Base-by-base conservation (phyloP, 306 rosid genomes). In the Cucumis cinereus region DNA sequence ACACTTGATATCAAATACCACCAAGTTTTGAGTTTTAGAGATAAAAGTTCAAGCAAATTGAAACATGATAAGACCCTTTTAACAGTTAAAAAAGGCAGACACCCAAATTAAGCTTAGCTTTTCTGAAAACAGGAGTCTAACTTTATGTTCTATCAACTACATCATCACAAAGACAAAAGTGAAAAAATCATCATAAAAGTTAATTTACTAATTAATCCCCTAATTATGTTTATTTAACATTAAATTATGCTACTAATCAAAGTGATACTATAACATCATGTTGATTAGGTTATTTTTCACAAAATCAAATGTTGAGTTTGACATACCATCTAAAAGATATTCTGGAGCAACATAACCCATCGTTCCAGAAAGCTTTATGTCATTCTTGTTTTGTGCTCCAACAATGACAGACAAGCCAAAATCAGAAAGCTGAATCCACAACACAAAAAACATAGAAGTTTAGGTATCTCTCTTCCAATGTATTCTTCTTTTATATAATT, bases 311-410 rank as follows among this genome's bases (percentile, higher is more conserved):
- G 76, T 77, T 60, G 79, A 79, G 76, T 86, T 67, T 26, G 86
- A 85, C 86, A 72, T 89, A 92, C 99, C 99, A 81, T 95, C 98
- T 82, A 95, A 79, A 62, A 95, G 93, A 89, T 92, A 95, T 79
- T 95, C 97, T 1, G 99, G 99, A 41, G 99, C 99, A 54, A 94
- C 85, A 70, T 94, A 94, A 57, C 99, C 99, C 85, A 92, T 80
- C 2, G 98, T 92, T 78, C 99, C 96, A 5, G 96, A 94, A 77
- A 92, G 89, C 88, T 92, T 92, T 73, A 92, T 88, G 82, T 83
- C 90, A 77, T 80, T 89, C 86, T 88, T 92, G 86, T 79, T 86
- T 76, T 89, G 97, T 79, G 93, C 73, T 84, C 97, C 96, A 87
- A 86, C 85, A 69, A 85, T 85, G 47, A 94, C 82, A 14, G 99